These are phyloP conservation scores for Wolfiporia cocos DNA, from an alignment of 1,284 basidiomycete genomes.

Conservation along the genomic window DNA sequence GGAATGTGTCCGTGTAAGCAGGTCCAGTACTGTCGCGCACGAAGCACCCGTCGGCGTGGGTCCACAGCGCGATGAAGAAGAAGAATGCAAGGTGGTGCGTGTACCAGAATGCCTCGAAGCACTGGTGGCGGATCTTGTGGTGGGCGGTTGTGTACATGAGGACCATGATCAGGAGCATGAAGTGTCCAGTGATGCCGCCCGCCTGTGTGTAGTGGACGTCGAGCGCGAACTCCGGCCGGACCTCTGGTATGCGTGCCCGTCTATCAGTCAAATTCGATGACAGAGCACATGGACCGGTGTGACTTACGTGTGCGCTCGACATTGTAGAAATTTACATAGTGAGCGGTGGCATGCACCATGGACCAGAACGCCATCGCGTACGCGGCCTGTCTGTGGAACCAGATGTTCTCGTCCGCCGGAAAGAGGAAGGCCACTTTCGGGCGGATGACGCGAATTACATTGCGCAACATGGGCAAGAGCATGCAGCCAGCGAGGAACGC, in stretches of 20 bases:
- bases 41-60: slow-evolving; percentile 89
- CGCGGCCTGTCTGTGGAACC: slow-evolving; percentile 89
- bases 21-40: slow-evolving; percentile 76
- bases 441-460: slow-evolving; percentile 74
- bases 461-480: slow-evolving; percentile 81
- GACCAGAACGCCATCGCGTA: slow-evolving; percentile 87
- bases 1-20: slow-evolving; percentile 62
- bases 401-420: slow-evolving; percentile 87
- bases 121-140: slow-evolving; percentile 76
- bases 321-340: slow-evolving; percentile 90
- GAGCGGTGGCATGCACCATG: slow-evolving; percentile 83
- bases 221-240: slow-evolving; percentile 67
- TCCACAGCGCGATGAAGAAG: slow-evolving; percentile 83
- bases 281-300: not conserved
- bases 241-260: slow-evolving; percentile 45
- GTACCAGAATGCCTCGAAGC: slow-evolving; percentile 93
- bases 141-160: slow-evolving; percentile 83
- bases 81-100: slow-evolving; percentile 90
- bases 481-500: slow-evolving; percentile 81
- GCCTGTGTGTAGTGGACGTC: slow-evolving; percentile 83
- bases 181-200: slow-evolving; percentile 84
- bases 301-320: slow-evolving; percentile 74
- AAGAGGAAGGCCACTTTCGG: slow-evolving; percentile 73
- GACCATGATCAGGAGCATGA: slow-evolving; percentile 86
- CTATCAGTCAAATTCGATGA: not conserved